Conservation (phyloP, 192 early-diverging fungal species). For the Umbelopsis sp. region DNA sequence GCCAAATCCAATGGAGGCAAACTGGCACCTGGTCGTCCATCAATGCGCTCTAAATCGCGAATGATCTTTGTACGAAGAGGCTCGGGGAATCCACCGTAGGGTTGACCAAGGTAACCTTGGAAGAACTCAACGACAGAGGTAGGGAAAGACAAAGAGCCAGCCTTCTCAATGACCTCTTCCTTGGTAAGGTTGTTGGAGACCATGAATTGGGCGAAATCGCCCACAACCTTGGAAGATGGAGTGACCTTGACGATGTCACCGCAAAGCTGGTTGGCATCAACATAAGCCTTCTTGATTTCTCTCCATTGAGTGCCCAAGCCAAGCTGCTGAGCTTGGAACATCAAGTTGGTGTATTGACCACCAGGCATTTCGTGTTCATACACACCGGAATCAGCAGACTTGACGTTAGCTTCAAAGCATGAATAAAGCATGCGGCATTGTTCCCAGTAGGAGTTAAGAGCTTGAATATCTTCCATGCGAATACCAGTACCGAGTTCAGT, state of each 20-base stretch:
- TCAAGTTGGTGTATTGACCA: slow-evolving; percentile 97
- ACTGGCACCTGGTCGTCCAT: slow-evolving; percentile 83
- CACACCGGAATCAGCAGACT: slow-evolving; percentile 86
- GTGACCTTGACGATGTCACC: slow-evolving; percentile 99
- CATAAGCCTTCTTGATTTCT: slow-evolving; percentile 91
- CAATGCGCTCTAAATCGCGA: slow-evolving; percentile 72
- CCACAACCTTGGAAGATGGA: slow-evolving; percentile 96
- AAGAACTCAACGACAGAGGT: slow-evolving; percentile 95
- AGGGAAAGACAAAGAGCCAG: slow-evolving; percentile 87
- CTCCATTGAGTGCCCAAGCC: slow-evolving; percentile 94
- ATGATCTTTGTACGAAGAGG: slow-evolving; percentile 84
- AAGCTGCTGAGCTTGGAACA: slow-evolving; percentile 96
- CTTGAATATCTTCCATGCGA: slow-evolving; percentile 72
- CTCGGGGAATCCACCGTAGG: slow-evolving; percentile 94
- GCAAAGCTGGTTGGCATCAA: slow-evolving; percentile 87
- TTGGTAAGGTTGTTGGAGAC: slow-evolving; percentile 83
- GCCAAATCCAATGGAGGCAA: slow-evolving; percentile 81
- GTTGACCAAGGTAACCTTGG: slow-evolving; percentile 94
- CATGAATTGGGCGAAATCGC: slow-evolving; percentile 98
- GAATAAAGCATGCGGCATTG: slow-evolving; percentile 94
- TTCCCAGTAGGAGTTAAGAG: slow-evolving; percentile 96
- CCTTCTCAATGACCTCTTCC: slow-evolving; percentile 76
- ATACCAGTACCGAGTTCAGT: slow-evolving; percentile 87
- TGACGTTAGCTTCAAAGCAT: slow-evolving; percentile 93
- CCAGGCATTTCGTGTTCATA: slow-evolving; percentile 98